These are phyloP conservation scores for Rhodotorula sp. DNA, from an alignment of 1,284 basidiomycete species.

Conservation along the genomic window DNA sequence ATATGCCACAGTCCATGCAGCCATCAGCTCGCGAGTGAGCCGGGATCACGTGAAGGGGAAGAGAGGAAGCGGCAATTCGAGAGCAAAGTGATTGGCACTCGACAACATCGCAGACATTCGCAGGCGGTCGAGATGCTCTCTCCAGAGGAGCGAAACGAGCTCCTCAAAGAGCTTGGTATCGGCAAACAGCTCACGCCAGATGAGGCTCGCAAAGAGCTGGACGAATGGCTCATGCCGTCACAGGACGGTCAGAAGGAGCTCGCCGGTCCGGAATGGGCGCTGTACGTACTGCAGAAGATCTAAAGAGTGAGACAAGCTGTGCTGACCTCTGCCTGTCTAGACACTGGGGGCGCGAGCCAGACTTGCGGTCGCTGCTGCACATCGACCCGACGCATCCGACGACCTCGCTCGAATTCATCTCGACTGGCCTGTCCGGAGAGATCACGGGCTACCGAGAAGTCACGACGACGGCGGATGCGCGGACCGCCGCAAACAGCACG, in stretches of 20 bases:
- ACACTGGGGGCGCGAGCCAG: constrained; percentile 36
- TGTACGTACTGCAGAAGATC: constrained; percentile 7
- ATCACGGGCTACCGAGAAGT: constrained; percentile 79
- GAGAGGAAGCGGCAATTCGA: no score
- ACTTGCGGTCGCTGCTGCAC: constrained; percentile 34
- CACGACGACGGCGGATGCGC: constrained; percentile 49
- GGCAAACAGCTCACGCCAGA: constrained; percentile 15
- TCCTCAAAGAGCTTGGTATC: constrained; percentile 30
- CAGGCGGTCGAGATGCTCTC: background rate
- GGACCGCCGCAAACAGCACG: constrained; percentile 69
- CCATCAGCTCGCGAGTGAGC: no score
- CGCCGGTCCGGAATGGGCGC: constrained; percentile 29
- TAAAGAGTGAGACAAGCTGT: background rate
- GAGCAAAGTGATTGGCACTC: no score
- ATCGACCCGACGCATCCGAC: constrained; percentile 66
- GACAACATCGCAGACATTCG: no score
- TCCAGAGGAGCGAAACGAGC: constrained; percentile 9
- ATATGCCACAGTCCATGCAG: no score
- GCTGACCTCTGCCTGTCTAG: background rate
- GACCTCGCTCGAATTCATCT: constrained; percentile 71
- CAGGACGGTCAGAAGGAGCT: constrained; percentile 30
- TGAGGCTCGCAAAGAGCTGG: constrained; percentile 22
- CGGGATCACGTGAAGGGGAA: no score
- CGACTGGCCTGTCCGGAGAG: constrained; percentile 71
- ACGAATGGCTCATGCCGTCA: constrained; percentile 26